Evolutionary conservation across 257 asterid genomes (phyloP).

Genomic region (Paulownia fortunei): DNA sequence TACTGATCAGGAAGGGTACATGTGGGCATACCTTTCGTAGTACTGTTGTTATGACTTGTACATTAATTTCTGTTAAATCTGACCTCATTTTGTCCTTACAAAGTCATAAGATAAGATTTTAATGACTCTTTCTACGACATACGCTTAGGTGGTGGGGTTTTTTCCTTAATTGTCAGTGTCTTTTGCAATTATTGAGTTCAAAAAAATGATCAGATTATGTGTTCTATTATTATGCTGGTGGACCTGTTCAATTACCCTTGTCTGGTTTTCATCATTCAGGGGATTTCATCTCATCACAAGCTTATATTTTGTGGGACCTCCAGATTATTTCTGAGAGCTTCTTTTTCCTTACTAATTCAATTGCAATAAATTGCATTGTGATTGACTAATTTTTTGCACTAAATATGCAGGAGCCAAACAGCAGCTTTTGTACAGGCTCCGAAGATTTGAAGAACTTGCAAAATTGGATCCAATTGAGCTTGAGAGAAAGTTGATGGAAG

Average conservation of each 20-base stretch:
- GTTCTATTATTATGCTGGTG: slow-evolving; percentile 19
- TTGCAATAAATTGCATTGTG: not conserved
- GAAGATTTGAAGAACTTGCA: slow-evolving; percentile 76
- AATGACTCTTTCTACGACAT: slow-evolving; percentile 26
- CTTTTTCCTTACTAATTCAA: not conserved
- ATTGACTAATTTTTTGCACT: not conserved
- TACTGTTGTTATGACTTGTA: slow-evolving; percentile 31
- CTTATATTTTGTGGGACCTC: slow-evolving; percentile 10
- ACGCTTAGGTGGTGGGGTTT: slow-evolving; percentile 30
- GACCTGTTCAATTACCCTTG: slow-evolving; percentile 2
- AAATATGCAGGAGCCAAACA: slow-evolving; percentile 69
- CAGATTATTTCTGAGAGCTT: not conserved
- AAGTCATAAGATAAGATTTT: slow-evolving; percentile 21
- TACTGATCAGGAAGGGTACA: slow-evolving; percentile 6
- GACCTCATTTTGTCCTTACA: slow-evolving; percentile 38
- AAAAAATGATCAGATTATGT: not conserved
- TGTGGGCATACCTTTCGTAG: slow-evolving; percentile 25
- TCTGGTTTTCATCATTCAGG: not conserved
- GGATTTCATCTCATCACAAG: not conserved
- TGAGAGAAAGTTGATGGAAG: slow-evolving; percentile 67
- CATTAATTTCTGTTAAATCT: slow-evolving; percentile 22
- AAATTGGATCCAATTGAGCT: slow-evolving; percentile 85
- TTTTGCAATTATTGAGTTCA: not conserved
- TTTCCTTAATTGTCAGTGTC: not conserved
- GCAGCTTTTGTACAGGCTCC: slow-evolving; percentile 73